Percentiles rank a stretch among this genome's conserved stretches.
Conservation (phyloP, 306 rosid genomes). For the Casuarina cunninghamiana region DNA sequence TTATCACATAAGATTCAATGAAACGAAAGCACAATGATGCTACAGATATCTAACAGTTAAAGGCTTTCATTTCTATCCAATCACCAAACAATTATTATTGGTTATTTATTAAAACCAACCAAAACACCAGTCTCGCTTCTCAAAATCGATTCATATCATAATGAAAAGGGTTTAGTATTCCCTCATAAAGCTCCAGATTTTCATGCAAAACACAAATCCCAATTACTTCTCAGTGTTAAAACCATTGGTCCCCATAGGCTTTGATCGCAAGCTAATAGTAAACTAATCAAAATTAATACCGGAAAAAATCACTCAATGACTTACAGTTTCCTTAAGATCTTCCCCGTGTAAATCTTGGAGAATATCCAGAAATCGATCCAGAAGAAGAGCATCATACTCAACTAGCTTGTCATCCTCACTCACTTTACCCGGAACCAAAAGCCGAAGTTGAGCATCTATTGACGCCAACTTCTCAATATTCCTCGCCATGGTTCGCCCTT, state of each 20-base stretch:
- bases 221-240: constrained; percentile 15
- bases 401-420: constrained; percentile 94
- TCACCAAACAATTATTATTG: not conserved
- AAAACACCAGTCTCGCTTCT: constrained; percentile 5
- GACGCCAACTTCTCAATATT: constrained; percentile 92
- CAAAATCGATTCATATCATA: not conserved
- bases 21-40: not conserved
- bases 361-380: constrained; percentile 97
- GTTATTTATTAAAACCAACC: not conserved
- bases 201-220: constrained; percentile 12
- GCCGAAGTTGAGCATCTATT: constrained; percentile 93
- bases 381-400: constrained; percentile 87
- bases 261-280: constrained; percentile 6
- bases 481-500: constrained; percentile 55
- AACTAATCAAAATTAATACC: constrained; percentile 12
- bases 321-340: constrained; percentile 90
- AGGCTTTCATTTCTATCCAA: not conserved
- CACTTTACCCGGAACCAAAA: constrained; percentile 77
- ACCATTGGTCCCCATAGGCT: constrained; percentile 14
- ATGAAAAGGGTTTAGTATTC: not conserved
- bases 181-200: constrained; percentile 19
- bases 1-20: not conserved
- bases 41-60: not conserved
- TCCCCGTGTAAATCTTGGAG: constrained; percentile 99
- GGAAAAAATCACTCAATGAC: constrained; percentile 22